Conservation (phyloP, 805 yeast genomes). For the Metahyphopichia silvanorum region DNA sequence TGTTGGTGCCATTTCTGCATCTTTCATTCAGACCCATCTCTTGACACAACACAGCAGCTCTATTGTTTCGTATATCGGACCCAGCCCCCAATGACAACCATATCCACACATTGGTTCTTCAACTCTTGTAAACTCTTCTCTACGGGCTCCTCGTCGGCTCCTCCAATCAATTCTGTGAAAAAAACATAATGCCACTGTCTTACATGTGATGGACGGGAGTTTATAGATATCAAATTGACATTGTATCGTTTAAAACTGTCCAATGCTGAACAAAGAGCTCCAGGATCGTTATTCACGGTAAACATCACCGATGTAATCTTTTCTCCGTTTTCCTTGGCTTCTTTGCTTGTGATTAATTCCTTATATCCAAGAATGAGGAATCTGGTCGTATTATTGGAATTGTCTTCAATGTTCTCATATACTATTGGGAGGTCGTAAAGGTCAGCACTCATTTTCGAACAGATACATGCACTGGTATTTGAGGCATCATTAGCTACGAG, state of each 20-base stretch:
- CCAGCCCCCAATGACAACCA: conserved; percentile 62
- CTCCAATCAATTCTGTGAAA: conserved; percentile 66
- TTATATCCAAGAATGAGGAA: conserved; percentile 62
- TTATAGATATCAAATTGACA: conserved; percentile 67
- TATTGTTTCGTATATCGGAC: too few relatives aligned
- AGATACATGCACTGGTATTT: conserved; percentile 62
- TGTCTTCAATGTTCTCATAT: conserved; percentile 63
- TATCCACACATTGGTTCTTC: conserved; percentile 40
- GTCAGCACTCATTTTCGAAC: conserved; percentile 63
- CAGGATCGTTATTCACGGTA: conserved; percentile 65
- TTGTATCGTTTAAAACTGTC: conserved; percentile 51
- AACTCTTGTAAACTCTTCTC: conserved; percentile 41
- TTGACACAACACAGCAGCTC: too few relatives aligned
- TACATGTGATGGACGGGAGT: conserved; percentile 70
- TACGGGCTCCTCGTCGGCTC: conserved; percentile 21
- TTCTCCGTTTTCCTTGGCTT: conserved; percentile 6
- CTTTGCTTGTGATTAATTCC: conserved; percentile 4
- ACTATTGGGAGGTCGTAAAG: conserved; percentile 57
- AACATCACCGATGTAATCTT: conserved; percentile 55
- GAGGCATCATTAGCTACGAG: conserved; percentile 41
- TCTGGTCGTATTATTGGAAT: conserved; percentile 75
- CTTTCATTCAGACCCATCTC: too few relatives aligned
- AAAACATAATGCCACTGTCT: conserved; percentile 80
- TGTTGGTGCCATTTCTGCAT: too few relatives aligned
- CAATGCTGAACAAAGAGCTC: conserved; percentile 68